These are phyloP conservation scores for Ilex aquifolium DNA, from an alignment of 257 asterid species.

Conservation along the genomic window DNA sequence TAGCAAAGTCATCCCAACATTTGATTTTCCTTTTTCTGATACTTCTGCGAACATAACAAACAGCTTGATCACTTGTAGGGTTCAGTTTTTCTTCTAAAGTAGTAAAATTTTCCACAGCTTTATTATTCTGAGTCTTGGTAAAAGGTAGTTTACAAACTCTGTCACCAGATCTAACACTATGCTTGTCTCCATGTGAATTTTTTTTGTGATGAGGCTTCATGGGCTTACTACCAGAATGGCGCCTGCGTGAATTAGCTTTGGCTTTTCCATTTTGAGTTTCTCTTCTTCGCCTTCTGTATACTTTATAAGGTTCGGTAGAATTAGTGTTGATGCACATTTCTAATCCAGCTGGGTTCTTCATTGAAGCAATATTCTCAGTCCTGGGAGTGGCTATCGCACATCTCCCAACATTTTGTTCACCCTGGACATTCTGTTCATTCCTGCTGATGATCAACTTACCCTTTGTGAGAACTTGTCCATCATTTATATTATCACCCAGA, in stretches of 20 bases:
- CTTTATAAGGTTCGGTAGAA: slow-evolving; percentile 8
- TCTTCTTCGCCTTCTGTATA: slow-evolving; percentile 12
- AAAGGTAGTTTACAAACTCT: too few relatives aligned
- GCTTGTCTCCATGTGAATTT: slow-evolving; percentile 12
- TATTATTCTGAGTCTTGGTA: too few relatives aligned
- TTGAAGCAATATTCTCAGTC: too few relatives aligned
- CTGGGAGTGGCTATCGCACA: too few relatives aligned
- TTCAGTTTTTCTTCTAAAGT: too few relatives aligned
- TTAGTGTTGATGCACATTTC: slow-evolving; percentile 5
- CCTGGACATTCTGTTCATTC: too few relatives aligned
- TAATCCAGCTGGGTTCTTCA: too few relatives aligned
- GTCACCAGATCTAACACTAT: too few relatives aligned
- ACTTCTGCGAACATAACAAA: slow-evolving; percentile 40
- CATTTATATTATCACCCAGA: slow-evolving; percentile 14
- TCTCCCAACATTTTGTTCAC: too few relatives aligned
- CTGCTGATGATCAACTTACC: slow-evolving; percentile 7
- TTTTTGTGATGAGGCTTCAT: slow-evolving; percentile 20
- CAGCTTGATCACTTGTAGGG: slow-evolving; percentile 6
- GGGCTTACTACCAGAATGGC: not conserved
- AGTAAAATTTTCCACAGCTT: too few relatives aligned
- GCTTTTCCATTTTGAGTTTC: slow-evolving; percentile 16
- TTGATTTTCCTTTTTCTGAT: slow-evolving; percentile 54
- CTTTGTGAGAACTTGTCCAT: slow-evolving; percentile 9
- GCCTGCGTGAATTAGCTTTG: slow-evolving; percentile 17
- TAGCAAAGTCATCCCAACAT: slow-evolving; percentile 36